Percentiles rank a stretch among this genome's conserved stretches.
Evolutionary conservation across 176 grass and related monocot genomes (phyloP).

Genomic region (Triticum turgidum): DNA sequence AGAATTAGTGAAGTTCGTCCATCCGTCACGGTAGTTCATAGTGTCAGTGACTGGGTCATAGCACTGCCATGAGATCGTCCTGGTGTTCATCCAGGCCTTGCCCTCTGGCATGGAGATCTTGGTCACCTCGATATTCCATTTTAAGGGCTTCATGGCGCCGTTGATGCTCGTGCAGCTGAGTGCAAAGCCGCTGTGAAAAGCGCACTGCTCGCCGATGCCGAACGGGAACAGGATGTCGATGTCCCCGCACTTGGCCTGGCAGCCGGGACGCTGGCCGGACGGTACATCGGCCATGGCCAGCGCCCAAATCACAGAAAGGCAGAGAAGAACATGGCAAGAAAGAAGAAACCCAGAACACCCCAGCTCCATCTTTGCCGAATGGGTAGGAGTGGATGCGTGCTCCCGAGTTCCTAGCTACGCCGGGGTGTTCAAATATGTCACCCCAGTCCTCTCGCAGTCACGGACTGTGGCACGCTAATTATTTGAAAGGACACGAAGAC

Average conservation of each 20-base stretch:
- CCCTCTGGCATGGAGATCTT: neutral
- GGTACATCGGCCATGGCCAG: neutral
- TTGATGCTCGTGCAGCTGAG: neutral
- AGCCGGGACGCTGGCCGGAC: neutral
- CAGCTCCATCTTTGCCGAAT: neutral
- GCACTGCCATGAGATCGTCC: neutral
- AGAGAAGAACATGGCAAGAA: neutral
- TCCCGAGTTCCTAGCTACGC: too few species aligned
- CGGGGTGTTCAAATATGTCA: too few species aligned
- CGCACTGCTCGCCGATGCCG: neutral
- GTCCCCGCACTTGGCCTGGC: neutral
- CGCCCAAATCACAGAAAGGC: neutral
- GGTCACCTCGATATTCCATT: neutral
- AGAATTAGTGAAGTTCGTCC: too few species aligned
- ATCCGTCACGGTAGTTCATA: too few species aligned
- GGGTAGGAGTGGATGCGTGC: too few species aligned
- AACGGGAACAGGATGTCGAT: conserved; percentile 8
- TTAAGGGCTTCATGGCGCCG: neutral
- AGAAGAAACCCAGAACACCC: neutral
- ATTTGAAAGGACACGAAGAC: neutral
- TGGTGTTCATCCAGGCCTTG: neutral
- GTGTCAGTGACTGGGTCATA: neutral
- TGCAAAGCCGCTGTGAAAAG: neutral
- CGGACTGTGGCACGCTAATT: neutral
- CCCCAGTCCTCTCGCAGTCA: too few species aligned